Percentiles rank a stretch among this genome's conserved stretches.
Conservation (phyloP, 1,284 basidiomycete genomes). For the Puccinia polysora region DNA sequence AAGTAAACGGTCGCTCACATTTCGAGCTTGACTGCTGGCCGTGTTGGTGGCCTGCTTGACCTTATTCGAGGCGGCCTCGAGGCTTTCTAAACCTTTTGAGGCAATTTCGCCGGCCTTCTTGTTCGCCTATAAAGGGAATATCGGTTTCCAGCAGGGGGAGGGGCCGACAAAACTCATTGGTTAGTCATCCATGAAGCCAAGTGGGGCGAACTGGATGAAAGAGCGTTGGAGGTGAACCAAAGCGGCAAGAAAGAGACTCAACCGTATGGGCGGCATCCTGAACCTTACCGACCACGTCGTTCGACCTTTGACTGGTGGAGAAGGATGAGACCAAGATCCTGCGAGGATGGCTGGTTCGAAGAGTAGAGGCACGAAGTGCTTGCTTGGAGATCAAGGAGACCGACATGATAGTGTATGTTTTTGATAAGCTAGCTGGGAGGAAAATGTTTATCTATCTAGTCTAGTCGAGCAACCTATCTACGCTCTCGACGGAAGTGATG, state of each 20-base stretch:
- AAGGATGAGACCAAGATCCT: conserved; percentile 15
- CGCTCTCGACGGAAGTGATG: no score
- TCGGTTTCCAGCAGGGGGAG: background rate
- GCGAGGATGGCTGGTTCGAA: background rate
- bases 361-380: background rate
- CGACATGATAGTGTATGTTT: background rate
- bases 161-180: background rate
- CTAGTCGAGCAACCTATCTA: no score
- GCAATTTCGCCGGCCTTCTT: conserved; percentile 26
- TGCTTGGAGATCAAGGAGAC: conserved; percentile 14
- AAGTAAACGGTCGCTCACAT: background rate
- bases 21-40: conserved; percentile 11
- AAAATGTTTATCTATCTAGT: no score
- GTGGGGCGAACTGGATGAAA: background rate
- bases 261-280: conserved; percentile 25
- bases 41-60: conserved; percentile 19
- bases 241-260: background rate
- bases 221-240: background rate
- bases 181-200: background rate
- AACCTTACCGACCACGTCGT: conserved; percentile 26
- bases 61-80: conserved; percentile 10
- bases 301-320: conserved; percentile 15
- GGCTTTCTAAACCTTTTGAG: conserved; percentile 18
- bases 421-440: no score
- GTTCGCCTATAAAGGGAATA: conserved; percentile 1